These are phyloP conservation scores for Yamadazyma taylorii DNA, from an alignment of 1,139 yeast species.

Conservation along the genomic window DNA sequence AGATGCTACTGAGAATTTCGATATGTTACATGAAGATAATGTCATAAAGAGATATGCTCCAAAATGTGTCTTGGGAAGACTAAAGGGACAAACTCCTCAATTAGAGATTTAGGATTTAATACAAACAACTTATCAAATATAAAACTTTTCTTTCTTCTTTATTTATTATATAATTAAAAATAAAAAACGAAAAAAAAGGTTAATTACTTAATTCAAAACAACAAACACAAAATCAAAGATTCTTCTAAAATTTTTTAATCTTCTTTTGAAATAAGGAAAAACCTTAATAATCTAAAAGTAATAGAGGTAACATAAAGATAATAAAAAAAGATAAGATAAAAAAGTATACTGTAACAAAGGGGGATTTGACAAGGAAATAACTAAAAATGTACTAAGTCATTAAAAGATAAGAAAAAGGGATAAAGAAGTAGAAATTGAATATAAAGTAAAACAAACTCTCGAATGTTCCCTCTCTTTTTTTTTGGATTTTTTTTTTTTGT, in stretches of 20 bases:
- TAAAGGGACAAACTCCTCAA: conserved; percentile 46
- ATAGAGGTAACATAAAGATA: conserved; percentile 2
- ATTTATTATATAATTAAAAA: conserved; percentile 17
- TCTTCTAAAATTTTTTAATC: conserved; percentile 3
- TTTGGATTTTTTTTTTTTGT: neutral
- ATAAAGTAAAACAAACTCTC: neutral
- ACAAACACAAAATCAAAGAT: conserved; percentile 3
- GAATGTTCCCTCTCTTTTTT: neutral
- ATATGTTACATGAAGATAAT: conserved; percentile 56
- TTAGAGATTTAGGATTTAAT: conserved; percentile 23
- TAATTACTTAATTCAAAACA: conserved; percentile 7
- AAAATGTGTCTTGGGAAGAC: conserved; percentile 46
- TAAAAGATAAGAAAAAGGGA: neutral
- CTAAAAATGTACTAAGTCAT: conserved; percentile 1
- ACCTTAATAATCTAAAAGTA: conserved; percentile 2
- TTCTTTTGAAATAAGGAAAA: conserved; percentile 1
- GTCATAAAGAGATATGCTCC: conserved; percentile 51
- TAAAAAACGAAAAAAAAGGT: conserved; percentile 16
- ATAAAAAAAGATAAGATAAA: conserved; percentile 2
- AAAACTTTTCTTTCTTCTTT: conserved; percentile 15
- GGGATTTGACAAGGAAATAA: neutral
- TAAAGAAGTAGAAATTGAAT: neutral
- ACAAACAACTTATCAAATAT: neutral
- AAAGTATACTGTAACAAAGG: conserved; percentile 2
- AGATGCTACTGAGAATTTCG: conserved; percentile 86